Base-by-base conservation (phyloP, 495 filamentous ascomycete genomes). In the Staphylotrichum longicolle region DNA sequence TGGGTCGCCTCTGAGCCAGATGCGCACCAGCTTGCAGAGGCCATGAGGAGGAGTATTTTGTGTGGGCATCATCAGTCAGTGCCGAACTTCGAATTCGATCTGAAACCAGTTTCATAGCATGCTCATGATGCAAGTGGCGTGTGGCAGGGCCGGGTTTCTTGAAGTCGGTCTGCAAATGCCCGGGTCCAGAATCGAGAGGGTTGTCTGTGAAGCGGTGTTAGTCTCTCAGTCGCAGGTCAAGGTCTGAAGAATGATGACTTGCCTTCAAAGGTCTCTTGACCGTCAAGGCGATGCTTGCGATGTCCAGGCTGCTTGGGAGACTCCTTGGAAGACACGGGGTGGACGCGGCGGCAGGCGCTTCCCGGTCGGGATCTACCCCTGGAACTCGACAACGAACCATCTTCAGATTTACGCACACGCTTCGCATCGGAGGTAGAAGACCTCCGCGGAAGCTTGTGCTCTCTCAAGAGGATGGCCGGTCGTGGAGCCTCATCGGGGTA, bases 361-460 rank as follows among this genome's bases (percentile, higher is more conserved):
- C 45, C 49, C 64, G 8, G 57, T 15, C n/a, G 63, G 62, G 68
- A 70, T 33, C 63, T 63, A 35, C 61, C 68, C 39, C 61, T 34
- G 4, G 66, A 60, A 30, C 45, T 55, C 6, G 57, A 59, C 39
- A 34, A 45, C 34, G 57, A 63, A 5, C 37, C 44, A 33, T 64
- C 44, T 58, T 64, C 58, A 32, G 54, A 57, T n/a, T 56, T 57
- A 1, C 49, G 34, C 10, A 49, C 40, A 39, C 40, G 60, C 45
- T 63, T 66, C 49, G 67, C 34, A 37, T 68, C 65, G 4, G 65
- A 60, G 10, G 63, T 49, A 9, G 69, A 69, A 10, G 53, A 49
- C 32, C 67, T 60, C 11, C 69, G 63, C 5, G 59, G 55, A 47
- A 70, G 27, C 54, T 53, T 68, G 69, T 72, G 69, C 42, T 72